phyloP scores from a whole-genome alignment of 257 asterid genomes.

The Nyctanthes arbortristis region DNA sequence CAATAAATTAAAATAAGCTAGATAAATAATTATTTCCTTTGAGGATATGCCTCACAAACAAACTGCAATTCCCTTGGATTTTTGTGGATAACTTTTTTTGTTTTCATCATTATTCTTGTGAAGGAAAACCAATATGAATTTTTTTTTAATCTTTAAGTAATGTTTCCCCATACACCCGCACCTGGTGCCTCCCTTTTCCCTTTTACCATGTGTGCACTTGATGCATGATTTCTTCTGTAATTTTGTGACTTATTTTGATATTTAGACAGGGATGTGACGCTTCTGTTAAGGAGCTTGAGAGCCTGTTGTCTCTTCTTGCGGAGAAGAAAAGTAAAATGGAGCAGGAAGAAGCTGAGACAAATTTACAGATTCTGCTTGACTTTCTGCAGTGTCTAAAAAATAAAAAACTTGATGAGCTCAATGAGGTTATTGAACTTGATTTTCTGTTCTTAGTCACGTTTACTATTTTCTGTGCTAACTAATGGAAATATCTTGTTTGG shows the following conservation, averaged over 20 bases:
- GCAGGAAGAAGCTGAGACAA: conserved; percentile 92
- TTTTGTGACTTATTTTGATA: conserved; percentile 38
- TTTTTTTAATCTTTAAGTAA: no score
- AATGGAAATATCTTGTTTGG: conserved; percentile 10
- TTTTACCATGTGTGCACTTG: conserved; percentile 7
- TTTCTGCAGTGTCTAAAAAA: conserved; percentile 70
- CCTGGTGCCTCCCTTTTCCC: no score
- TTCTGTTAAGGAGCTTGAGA: conserved; percentile 76
- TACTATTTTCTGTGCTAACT: conserved; percentile 1
- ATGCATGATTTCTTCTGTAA: conserved; percentile 20
- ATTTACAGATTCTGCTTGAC: conserved; percentile 73
- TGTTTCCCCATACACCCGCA: no score
- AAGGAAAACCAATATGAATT: no score
- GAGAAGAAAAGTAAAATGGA: conserved; percentile 91
- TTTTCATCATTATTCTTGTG: no score
- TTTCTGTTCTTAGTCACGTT: conserved; percentile 9
- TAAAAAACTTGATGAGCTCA: conserved; percentile 81
- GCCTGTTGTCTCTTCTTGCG: conserved; percentile 66
- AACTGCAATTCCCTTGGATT: background rate
- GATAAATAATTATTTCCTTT: no score
- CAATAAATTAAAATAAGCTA: no score
- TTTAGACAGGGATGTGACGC: conserved; percentile 89
- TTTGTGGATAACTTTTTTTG: background rate
- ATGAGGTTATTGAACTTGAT: conserved; percentile 65
- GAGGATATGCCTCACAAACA: background rate